A percentile compares a stretch with the other conserved stretches of the same genome.
These are phyloP conservation scores for Geotrichum ghanense DNA, from an alignment of 805 yeast genomes.

Conservation along the genomic window DNA sequence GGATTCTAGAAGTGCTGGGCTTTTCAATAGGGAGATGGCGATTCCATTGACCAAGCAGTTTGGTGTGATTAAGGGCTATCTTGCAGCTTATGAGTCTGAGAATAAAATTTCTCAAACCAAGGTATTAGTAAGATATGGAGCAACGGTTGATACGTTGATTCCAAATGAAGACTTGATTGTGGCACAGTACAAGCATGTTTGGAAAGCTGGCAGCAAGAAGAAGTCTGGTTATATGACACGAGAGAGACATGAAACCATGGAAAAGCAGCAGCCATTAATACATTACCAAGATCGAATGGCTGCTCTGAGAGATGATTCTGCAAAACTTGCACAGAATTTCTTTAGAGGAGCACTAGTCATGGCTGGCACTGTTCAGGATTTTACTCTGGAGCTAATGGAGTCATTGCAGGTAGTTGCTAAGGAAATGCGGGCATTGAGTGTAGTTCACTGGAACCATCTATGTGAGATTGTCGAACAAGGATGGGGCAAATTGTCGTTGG, in stretches of 20 bases:
- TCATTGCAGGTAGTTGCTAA: not conserved
- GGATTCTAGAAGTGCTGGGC: not conserved
- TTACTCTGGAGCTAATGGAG: not conserved
- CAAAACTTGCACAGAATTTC: not conserved
- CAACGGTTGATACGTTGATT: not conserved
- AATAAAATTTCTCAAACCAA: too few relatives aligned
- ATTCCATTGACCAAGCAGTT: not conserved
- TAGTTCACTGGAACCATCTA: not conserved
- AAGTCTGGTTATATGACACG: too few relatives aligned
- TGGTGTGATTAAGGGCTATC: not conserved
- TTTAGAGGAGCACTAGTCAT: not conserved
- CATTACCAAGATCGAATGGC: not conserved
- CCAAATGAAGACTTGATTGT: not conserved
- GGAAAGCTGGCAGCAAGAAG: too few relatives aligned
- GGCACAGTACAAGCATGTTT: not conserved
- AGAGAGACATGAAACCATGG: not conserved
- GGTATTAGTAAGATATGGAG: not conserved
- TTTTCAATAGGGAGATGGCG: not conserved
- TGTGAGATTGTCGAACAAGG: not conserved
- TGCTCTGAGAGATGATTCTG: not conserved
- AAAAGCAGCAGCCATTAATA: too few relatives aligned
- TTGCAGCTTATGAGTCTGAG: not conserved
- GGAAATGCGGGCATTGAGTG: not conserved
- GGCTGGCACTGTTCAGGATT: not conserved
- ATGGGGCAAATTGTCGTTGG: not conserved